These are phyloP conservation scores for Astraeus odoratus DNA, from an alignment of 768 basidiomycete species.

Conservation along the genomic window DNA sequence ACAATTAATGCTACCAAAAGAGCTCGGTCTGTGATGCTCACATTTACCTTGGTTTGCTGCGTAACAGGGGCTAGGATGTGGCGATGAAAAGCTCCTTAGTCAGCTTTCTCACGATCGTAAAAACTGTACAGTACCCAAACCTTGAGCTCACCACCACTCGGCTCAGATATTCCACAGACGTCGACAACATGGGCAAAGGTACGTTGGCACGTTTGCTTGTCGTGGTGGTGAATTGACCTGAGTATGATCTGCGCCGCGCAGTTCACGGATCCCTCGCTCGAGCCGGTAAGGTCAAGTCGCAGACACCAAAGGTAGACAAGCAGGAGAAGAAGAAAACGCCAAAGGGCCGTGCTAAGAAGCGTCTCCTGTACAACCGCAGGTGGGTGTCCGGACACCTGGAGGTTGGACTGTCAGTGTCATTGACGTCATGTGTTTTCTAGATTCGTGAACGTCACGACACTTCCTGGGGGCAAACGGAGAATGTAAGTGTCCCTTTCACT, in stretches of 20 bases:
- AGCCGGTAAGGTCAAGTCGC: conserved; percentile 98
- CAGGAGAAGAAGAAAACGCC: conserved; percentile 99
- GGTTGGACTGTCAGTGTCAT: neutral
- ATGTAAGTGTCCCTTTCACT: conserved; percentile 63
- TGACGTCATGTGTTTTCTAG: conserved; percentile 29
- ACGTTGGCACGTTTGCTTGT: conserved; percentile 9
- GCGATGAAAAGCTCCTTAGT: neutral
- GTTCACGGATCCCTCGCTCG: conserved; percentile 99
- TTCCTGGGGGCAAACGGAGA: conserved; percentile 88
- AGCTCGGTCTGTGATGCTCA: neutral
- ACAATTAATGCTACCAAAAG: no score
- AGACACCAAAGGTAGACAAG: conserved; percentile 95
- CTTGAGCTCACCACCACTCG: conserved; percentile 21
- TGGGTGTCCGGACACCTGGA: conserved; percentile 33
- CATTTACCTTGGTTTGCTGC: neutral
- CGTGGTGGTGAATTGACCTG: conserved; percentile 2
- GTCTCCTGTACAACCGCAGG: conserved; percentile 89
- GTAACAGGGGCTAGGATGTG: neutral
- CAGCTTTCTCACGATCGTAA: conserved; percentile 32
- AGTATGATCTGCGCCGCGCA: conserved; percentile 21
- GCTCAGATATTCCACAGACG: conserved; percentile 34
- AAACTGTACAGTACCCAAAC: conserved; percentile 37
- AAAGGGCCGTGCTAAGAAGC: conserved; percentile 97
- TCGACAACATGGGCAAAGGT: conserved; percentile 77
- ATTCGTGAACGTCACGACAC: conserved; percentile 90